Evolutionary conservation across 2,329 filamentous ascomycete genomes (phyloP), one percentile per base, ranked within the genome.

Genomic region (Diaporthe sp.): DNA sequence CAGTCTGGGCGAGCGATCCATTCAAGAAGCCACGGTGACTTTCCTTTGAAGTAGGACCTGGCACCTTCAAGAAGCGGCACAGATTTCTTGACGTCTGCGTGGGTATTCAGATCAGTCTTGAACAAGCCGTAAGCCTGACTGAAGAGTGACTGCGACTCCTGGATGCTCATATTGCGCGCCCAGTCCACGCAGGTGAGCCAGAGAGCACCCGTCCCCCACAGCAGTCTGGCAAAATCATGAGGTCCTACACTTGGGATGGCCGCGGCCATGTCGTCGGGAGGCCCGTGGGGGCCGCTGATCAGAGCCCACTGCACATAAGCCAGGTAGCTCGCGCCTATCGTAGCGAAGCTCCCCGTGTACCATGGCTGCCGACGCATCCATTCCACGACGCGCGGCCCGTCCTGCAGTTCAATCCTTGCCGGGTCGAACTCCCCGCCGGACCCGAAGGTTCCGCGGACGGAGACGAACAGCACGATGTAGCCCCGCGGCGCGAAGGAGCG

Each of bases 291-390:
- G 0, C 51, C 74, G 1, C n/a, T 56, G 68, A 79, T 69, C 37
- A 79, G 50, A 3, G 76, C 70, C 78, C 78, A 79, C 69, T 78
- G 77, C 32, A 73, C 66, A 56, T 76, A 78, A 2, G 75, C 74
- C 37, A 78, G 65, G 61, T 78, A 79, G 44, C 73, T 76, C 35
- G 68, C 55, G 15, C 78, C 78, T 0, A 77, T 15, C 1, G 76
- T 78, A n/a, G 68, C 77, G 32, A 79, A 79, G 25, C 47, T 68
- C 30, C 78, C 78, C 0, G 77, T 75, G 63, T 78, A 79, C 78
- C 78, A 79, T 1, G 65, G 32, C 71, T 79, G 78, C 22, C 47
- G 47, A 19, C 77, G 75, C 77, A 77, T 78, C 78, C 78, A 79
- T 6, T 7, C 39, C 30, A 79, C 75, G 32, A 78, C 65, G 44